A percentile compares a stretch with the other conserved stretches of the same genome.
phyloP scores from a whole-genome alignment of 768 basidiomycete genomes.

The Coprinopsis sp. region DNA sequence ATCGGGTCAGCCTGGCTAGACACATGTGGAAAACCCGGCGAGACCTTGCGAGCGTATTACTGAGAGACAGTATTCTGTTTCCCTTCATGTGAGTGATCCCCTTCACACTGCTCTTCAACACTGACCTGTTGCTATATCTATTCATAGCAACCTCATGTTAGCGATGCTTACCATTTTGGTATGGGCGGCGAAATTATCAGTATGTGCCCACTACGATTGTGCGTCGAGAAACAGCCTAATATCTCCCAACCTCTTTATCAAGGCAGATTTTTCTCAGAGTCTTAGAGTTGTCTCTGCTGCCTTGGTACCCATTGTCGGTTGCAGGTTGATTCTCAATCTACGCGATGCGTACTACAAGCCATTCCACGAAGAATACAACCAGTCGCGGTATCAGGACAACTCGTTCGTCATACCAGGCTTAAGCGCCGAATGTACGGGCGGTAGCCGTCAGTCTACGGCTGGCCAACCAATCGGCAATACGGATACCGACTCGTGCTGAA shows the following conservation, averaged over 20 bases:
- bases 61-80: conserved; percentile 14
- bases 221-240: background rate
- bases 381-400: too few species aligned
- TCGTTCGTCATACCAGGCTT: too few species aligned
- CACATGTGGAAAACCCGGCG: background rate
- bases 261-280: conserved; percentile 9
- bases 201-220: background rate
- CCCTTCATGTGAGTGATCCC: conserved; percentile 10
- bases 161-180: background rate
- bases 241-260: background rate
- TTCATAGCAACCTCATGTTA: conserved; percentile 1
- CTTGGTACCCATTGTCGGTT: conserved; percentile 15
- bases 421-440: too few species aligned
- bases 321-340: conserved; percentile 19
- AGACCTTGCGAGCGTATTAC: background rate
- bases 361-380: conserved; percentile 14
- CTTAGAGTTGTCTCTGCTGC: conserved; percentile 7
- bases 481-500: too few species aligned
- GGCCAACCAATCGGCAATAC: too few species aligned
- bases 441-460: too few species aligned
- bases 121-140: background rate
- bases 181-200: background rate
- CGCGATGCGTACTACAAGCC: conserved; percentile 21
- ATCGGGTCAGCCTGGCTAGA: background rate
- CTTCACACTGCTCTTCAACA: background rate